Conservation (phyloP, 352 stramenopile genomes). For the Phytophthora podocarpi region DNA sequence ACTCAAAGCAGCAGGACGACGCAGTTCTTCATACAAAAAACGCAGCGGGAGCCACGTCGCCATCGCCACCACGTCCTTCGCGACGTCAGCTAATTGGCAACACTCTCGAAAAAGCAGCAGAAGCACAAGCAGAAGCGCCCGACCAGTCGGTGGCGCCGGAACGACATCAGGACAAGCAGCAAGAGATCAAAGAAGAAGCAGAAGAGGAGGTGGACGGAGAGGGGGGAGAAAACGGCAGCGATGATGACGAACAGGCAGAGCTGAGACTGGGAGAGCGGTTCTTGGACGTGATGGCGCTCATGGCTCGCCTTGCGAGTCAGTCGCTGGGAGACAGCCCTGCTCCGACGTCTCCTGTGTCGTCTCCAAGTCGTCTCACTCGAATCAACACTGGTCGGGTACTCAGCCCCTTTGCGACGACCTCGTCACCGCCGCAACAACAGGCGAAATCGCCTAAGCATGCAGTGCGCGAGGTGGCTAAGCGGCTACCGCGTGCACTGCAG, state of each 20-base stretch:
- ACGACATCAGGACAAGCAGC: background rate
- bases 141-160: background rate
- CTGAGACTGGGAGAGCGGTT: slow-evolving; percentile 60
- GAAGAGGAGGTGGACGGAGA: slow-evolving; percentile 4
- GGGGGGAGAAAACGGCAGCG: too few relatives aligned
- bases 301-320: slow-evolving; percentile 45
- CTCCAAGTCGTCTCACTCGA: slow-evolving; percentile 3
- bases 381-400: slow-evolving; percentile 1
- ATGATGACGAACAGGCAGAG: slow-evolving; percentile 19
- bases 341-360: too few relatives aligned
- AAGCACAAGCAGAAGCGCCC: too few relatives aligned
- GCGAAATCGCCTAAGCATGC: slow-evolving; percentile 17
- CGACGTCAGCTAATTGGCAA: slow-evolving; percentile 1
- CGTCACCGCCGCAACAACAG: background rate
- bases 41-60: background rate
- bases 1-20: background rate
- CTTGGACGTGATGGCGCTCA: slow-evolving; percentile 58
- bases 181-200: background rate
- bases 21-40: background rate
- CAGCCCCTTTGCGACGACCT: background rate
- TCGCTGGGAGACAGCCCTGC: slow-evolving; percentile 10
- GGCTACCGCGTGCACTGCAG: slow-evolving; percentile 35
- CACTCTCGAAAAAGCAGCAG: background rate
- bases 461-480: slow-evolving; percentile 40
- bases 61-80: background rate